Evolutionary conservation across 169 alveolate genomes (phyloP), one percentile per base, ranked within the genome.

Genomic region (Blepharisma undulans): DNA sequence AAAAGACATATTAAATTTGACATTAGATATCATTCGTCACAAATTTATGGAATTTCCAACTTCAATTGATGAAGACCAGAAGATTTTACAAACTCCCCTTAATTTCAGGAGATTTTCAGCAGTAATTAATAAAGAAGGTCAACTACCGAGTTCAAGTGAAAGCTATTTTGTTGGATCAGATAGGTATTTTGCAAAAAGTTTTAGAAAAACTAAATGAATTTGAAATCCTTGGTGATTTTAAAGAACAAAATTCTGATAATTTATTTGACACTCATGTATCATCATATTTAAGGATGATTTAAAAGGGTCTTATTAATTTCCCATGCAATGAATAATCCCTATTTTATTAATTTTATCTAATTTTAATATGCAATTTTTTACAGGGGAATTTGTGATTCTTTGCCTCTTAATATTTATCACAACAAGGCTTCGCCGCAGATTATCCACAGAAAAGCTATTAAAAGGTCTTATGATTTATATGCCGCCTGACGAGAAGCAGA

Each of bases 401-500:
- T 74, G 80, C 33, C 8, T 74, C 36, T 74, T 74, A 29, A 25
- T 74, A 8, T 29, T 74, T 74, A 25, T 74, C 36, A 25, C 80
- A 22, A 74, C 30, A 74, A 74, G 80, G 33, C 80, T 74, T 74
- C 30, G 33, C 10, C 80, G 33, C 8, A 74, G 33, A 74, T 29
- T 74, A 25, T 29, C 80, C 33, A 74, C 30, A 74, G 80, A 74
- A 29, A 25, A 22, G 48, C 33, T 82, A 21, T 78, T 82, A 22
- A 32, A 59, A 82, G 89, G 76, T 1, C 34, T 82, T 16, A 10
- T 82, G 27, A 30, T 82, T 10, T 82, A 82, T 74, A 21, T 82
- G 18, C 89, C 89, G 32, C 89, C 89, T 36, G 74, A 34, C 14
- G 25, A 32, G 25, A 72, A 82, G 34, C 29, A n/a, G 21, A 82